These are phyloP conservation scores for Corrigiola litoralis DNA, from an alignment of 179 eudicot species.

Conservation along the genomic window DNA sequence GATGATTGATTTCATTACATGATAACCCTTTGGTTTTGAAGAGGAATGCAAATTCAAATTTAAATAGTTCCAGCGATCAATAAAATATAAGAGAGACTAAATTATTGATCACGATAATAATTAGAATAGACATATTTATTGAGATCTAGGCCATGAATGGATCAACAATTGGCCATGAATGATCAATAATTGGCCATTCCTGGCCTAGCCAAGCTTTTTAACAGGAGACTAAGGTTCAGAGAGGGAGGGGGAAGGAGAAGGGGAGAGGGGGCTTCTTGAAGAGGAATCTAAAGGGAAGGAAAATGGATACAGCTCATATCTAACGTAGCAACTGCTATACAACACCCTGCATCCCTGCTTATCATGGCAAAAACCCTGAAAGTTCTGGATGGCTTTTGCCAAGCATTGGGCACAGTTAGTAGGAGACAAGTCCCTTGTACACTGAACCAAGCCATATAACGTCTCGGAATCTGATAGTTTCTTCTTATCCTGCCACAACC, in stretches of 20 bases:
- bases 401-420: slow-evolving; percentile 59
- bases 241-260: too few relatives aligned
- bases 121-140: too few relatives aligned
- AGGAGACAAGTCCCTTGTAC: slow-evolving; percentile 62
- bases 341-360: slow-evolving; percentile 68
- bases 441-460: slow-evolving; percentile 65
- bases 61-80: too few relatives aligned
- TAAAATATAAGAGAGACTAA: too few relatives aligned
- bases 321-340: slow-evolving; percentile 62
- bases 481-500: slow-evolving; percentile 50
- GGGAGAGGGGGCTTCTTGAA: too few relatives aligned
- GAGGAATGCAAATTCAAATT: too few relatives aligned
- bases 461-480: slow-evolving; percentile 42
- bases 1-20: neutral
- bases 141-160: too few relatives aligned
- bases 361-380: slow-evolving; percentile 40
- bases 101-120: too few relatives aligned
- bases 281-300: slow-evolving; percentile 57
- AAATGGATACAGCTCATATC: slow-evolving; percentile 77
- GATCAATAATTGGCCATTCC: too few relatives aligned
- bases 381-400: slow-evolving; percentile 51
- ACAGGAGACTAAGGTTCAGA: too few relatives aligned
- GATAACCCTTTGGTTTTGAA: neutral
- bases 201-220: too few relatives aligned
- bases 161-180: too few relatives aligned